Base-by-base conservation (phyloP, 2,329 filamentous ascomycete genomes). In the Aspergillus floridensis region DNA sequence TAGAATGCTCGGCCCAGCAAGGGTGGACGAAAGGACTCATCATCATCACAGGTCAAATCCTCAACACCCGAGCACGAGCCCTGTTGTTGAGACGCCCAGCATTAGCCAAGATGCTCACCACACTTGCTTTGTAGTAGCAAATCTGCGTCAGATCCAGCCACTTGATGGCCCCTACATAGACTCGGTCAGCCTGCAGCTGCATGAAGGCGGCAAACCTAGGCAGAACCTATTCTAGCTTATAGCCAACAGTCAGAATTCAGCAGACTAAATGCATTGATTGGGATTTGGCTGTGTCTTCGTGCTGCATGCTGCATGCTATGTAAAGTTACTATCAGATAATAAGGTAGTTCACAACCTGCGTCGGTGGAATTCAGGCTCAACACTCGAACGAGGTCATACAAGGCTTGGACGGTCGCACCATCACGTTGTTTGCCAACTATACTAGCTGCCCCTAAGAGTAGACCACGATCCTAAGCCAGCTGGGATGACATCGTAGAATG, bases 1-100 rank as follows among this genome's bases (percentile, higher is more conserved):
- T 41, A 62, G 64, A 66, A 67, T 66, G 62, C 65, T 66, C 63
- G 64, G 63, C 63, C 41, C 35, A 64, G 56, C 58, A 66, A 65
- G 63, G 59, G 62, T 58, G 56, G 46, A 29, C 26, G 47, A 46
- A 21, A 51, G n/a, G 29, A 22, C 41, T 54, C 47, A 12, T 31
- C 41, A 21, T 31, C 41, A 54, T 19, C 52, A 46, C 41, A 26
- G 24, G 14, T 11, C 49, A 14, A 38, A 22, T 10, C 49, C 38
- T 44, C 38, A 44, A 16, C 16, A 19, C n/a, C 6, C 14, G 3
- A 44, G 38, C 38, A 44, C 38, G 38, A 44, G 38, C 38, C 38
- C 38, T 19, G 38, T 5, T 6, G 38, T 7, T 44, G 38, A 44
- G 38, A 44, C 8, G 38, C 38, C 38, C 38, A 44, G 38, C 7